Evolutionary conservation across 805 yeast genomes (phyloP).

Genomic region (Danielozyma ontarioensis): DNA sequence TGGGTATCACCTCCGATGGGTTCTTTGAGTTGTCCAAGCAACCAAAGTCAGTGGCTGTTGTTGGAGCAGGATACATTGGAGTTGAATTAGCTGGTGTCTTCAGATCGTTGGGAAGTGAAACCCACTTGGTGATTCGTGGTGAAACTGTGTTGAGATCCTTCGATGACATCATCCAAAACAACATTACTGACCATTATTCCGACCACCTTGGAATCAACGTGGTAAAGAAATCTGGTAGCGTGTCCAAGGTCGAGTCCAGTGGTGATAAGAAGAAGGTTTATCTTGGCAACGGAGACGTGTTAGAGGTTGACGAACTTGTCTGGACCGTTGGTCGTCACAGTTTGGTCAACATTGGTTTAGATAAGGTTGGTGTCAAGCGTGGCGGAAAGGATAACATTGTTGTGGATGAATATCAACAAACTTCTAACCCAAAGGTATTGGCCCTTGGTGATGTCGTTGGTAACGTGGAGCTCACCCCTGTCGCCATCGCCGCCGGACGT

Average conservation of each 20-base stretch:
- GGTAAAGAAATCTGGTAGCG: constrained; percentile 56
- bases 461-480: constrained; percentile 91
- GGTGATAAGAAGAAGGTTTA: constrained; percentile 29
- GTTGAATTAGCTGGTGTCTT: constrained; percentile 94
- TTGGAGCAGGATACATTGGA: constrained; percentile 98
- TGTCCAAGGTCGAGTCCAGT: constrained; percentile 28
- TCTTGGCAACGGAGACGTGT: constrained; percentile 31
- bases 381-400: constrained; percentile 58
- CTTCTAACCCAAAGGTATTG: constrained; percentile 64
- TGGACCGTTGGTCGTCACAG: constrained; percentile 96
- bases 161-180: constrained; percentile 73
- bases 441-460: constrained; percentile 96
- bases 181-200: constrained; percentile 75
- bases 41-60: constrained; percentile 89
- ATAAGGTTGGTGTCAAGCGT: constrained; percentile 64
- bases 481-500: constrained; percentile 98
- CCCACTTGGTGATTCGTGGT: constrained; percentile 86
- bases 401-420: constrained; percentile 86
- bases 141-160: constrained; percentile 85
- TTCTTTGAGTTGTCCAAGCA: constrained; percentile 77
- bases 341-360: constrained; percentile 67
- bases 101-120: constrained; percentile 79
- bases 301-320: constrained; percentile 69
- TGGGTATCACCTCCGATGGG: constrained; percentile 85
- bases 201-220: constrained; percentile 73